Evolutionary conservation across 2,329 filamentous ascomycete genomes (phyloP).

Genomic region (Neoscytalidium dimidiatum): DNA sequence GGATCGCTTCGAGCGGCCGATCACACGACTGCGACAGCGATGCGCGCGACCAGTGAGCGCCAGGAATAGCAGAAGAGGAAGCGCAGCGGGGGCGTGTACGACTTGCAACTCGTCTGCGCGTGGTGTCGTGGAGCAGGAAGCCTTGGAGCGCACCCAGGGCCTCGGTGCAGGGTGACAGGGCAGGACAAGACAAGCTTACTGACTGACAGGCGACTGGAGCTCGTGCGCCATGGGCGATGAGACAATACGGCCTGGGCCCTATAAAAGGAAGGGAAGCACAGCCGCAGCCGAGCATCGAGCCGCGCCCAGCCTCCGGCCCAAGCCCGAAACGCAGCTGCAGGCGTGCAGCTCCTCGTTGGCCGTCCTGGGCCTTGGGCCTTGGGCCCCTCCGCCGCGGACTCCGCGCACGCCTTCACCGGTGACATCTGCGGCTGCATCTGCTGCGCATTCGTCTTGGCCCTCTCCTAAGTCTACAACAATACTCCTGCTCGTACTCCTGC

Average conservation of each 20-base stretch:
- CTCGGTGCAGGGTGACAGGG: constrained; percentile 2
- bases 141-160: background rate
- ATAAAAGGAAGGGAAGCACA: constrained; percentile 14
- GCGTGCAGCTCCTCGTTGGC: background rate
- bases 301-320: background rate
- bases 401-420: constrained; percentile 6
- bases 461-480: no score
- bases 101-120: background rate
- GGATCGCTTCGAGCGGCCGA: constrained; percentile 14
- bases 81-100: background rate
- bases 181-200: background rate
- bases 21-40: constrained; percentile 5
- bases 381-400: background rate
- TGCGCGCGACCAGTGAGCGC: background rate
- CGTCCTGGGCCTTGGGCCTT: no score
- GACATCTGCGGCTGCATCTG: background rate
- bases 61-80: background rate
- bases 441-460: background rate
- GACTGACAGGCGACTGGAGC: background rate
- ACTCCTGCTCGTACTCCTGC: background rate
- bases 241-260: constrained; percentile 3
- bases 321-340: background rate
- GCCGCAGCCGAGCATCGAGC: background rate
- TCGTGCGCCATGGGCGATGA: constrained; percentile 6
- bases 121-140: background rate